phyloP scores from a whole-genome alignment of 768 basidiomycete species.

The Tulasnella sp. region DNA sequence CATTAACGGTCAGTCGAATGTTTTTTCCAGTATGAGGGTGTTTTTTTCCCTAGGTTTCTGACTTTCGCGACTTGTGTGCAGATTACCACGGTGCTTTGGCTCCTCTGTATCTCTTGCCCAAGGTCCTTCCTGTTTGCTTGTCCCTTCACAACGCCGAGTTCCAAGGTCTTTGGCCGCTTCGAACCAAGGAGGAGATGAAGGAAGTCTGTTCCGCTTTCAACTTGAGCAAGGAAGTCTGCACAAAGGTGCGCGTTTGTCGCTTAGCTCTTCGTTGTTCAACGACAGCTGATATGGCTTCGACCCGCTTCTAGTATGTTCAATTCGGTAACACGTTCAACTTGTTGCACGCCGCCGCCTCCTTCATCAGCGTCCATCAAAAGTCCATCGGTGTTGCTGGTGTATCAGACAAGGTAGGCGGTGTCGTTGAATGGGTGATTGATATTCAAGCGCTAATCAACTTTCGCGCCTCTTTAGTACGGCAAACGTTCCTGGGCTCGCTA shows the following conservation, averaged over 20 bases:
- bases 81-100: slow-evolving; percentile 93
- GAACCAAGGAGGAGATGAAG: slow-evolving; percentile 97
- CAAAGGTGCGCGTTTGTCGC: slow-evolving; percentile 41
- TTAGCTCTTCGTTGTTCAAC: not conserved
- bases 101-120: slow-evolving; percentile 84
- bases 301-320: slow-evolving; percentile 65
- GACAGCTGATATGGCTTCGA: not conserved
- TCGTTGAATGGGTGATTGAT: not conserved
- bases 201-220: slow-evolving; percentile 98
- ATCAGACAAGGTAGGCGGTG: slow-evolving; percentile 62
- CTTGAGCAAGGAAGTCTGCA: slow-evolving; percentile 91
- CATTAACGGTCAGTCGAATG: slow-evolving; percentile 46
- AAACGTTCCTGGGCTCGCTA: slow-evolving; percentile 96
- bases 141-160: slow-evolving; percentile 97
- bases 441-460: not conserved
- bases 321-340: slow-evolving; percentile 98
- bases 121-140: slow-evolving; percentile 80
- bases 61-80: not conserved
- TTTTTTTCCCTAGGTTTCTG: not conserved
- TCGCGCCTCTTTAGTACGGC: slow-evolving; percentile 46
- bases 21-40: not conserved
- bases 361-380: slow-evolving; percentile 89
- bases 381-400: slow-evolving; percentile 91
- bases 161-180: slow-evolving; percentile 92
- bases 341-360: slow-evolving; percentile 86